Evolutionary conservation across 2,329 filamentous ascomycete species (phyloP), one percentile per base, ranked within the genome.

Genomic region (Fusarium torreyae): DNA sequence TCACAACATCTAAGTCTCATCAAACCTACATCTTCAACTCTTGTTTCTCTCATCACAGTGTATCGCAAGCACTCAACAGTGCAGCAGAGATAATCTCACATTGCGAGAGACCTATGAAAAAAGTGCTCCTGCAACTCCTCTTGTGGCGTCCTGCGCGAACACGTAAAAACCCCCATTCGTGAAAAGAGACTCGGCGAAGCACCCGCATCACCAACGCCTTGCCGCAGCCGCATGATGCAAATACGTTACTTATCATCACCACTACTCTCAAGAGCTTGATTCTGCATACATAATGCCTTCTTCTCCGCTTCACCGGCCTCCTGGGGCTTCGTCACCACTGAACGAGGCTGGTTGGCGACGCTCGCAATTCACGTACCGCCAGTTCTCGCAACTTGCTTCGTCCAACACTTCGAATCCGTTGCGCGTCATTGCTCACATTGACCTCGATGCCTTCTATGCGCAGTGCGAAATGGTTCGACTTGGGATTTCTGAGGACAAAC

Each of bases 401-500:
- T 94, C 87, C 70, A 89, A 88, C 34, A 85, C 90, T 0, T 88
- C 89, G 10, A 94, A 89, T 51, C 95, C 95, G 2, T 85, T 99
- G 36, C 90, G 96, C 45, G 92, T 97, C 28, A 89, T 98, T 72
- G 93, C 94, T 8, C 94, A 98, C 78, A 89, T 98, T 68, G 96
- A 99, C 76, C 89, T 99, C 63, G 96, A 99, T 87, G 95, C 95
- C 39, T 99, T 99, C 81, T 99, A 99, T 79, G 92, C 92, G 5
- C 96, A 99, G 83, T 98, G 94, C 77, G 96, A 99, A 81, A 97
- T 94, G 87, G 90, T 97, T 11, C 89, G 96, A 9, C 85, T 98
- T 44, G 90, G 90, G 14, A 83, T 92, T 13, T 83, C 91, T 15
- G 90, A 93, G 65, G 88, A 94, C 59, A 87, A 90, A 69, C 96